Evolutionary conservation across 75 land plant genomes (phyloP).

Genomic region (Chamaecyparis obtusa): DNA sequence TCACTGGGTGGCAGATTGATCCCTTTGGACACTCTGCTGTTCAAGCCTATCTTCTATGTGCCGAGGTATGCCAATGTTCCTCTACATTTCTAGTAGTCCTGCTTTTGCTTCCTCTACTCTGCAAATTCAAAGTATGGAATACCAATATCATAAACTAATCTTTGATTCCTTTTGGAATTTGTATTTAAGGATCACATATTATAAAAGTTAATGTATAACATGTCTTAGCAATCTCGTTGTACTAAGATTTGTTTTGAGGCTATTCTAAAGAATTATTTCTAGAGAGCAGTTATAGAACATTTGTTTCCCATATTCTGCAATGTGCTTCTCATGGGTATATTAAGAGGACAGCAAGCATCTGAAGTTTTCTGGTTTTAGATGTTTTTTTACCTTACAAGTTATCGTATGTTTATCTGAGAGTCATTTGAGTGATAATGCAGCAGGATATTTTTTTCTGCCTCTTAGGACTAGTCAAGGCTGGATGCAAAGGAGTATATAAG

Average conservation of each 20-base stretch:
- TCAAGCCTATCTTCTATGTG: slow-evolving; percentile 74
- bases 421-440: background rate
- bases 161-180: background rate
- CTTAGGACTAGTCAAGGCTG: background rate
- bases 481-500: background rate
- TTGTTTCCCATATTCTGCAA: background rate
- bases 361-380: background rate
- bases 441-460: background rate
- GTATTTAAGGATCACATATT: background rate
- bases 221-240: background rate
- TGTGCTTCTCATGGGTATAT: background rate
- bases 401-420: background rate
- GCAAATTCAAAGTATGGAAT: background rate
- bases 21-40: slow-evolving; percentile 92
- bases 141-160: background rate
- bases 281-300: background rate
- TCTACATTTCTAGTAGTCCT: background rate
- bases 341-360: background rate
- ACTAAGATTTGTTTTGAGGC: background rate
- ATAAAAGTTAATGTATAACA: background rate
- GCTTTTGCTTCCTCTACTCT: background rate
- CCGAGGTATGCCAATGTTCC: slow-evolving; percentile 42
- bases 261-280: background rate
- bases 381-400: background rate
- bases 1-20: slow-evolving; percentile 90